phyloP scores from a whole-genome alignment of 1,139 yeast genomes.

The Hemisphaericaspora subhashii region DNA sequence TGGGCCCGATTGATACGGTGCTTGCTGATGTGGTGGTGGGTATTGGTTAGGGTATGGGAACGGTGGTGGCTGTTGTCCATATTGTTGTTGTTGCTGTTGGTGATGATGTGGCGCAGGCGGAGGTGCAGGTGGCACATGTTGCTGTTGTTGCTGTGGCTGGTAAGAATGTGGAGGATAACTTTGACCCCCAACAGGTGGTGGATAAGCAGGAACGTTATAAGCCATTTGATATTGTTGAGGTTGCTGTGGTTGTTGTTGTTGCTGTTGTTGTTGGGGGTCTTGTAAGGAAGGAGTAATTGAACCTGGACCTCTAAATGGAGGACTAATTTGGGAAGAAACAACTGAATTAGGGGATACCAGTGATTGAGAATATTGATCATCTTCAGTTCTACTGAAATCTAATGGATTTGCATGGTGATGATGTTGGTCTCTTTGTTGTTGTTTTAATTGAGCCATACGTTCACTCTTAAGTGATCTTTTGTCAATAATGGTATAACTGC shows the following conservation, averaged over 20 bases:
- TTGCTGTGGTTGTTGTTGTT: slow-evolving; percentile 5
- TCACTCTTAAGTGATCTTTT: slow-evolving; percentile 30
- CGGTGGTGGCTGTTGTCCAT: too few species aligned
- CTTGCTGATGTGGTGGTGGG: slow-evolving; percentile 4
- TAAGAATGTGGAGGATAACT: background rate
- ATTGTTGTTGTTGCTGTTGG: slow-evolving; percentile 5
- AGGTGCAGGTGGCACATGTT: background rate
- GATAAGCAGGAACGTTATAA: background rate
- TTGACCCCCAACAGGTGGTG: background rate
- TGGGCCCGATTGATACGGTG: background rate
- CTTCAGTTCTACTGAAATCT: too few species aligned
- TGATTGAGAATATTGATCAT: background rate
- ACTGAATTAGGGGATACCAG: slow-evolving; percentile 2
- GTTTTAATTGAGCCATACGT: slow-evolving; percentile 19
- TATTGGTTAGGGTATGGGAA: slow-evolving; percentile 5
- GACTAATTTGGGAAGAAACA: background rate
- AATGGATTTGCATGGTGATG: too few species aligned
- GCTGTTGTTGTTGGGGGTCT: too few species aligned
- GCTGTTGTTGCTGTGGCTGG: slow-evolving; percentile 7
- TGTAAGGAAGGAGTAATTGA: background rate
- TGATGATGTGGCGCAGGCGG: slow-evolving; percentile 1
- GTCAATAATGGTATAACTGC: slow-evolving; percentile 28
- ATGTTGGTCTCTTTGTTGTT: slow-evolving; percentile 2
- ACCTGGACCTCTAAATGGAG: slow-evolving; percentile 1
- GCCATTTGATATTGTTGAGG: slow-evolving; percentile 2